Evolutionary conservation across 371 early-diverging fungal species (phyloP), one percentile per base, ranked within the genome.

Genomic region (Mucor irregularis): DNA sequence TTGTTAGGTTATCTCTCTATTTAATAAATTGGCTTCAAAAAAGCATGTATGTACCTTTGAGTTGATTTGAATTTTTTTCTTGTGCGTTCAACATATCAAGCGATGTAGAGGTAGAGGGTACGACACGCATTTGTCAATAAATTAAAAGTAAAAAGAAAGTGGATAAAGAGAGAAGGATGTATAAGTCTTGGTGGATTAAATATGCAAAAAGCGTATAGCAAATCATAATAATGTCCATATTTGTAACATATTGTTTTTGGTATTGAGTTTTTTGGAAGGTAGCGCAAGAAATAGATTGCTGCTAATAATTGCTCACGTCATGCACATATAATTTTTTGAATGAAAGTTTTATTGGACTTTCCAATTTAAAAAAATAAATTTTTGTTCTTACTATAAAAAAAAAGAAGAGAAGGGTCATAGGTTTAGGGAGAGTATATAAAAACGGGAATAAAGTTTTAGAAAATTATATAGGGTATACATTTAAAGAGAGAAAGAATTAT

Each of bases 211-310:
- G 17, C 2, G 31, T 13, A 28, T 31, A 30, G 29, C 13, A 28
- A 53, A 53, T 53, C 30, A 53, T 31, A 53, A 53, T 53, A 53
- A 53, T 42, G 53, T 42, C 53, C 42, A 31, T 21, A 53, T 42
- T 33, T 53, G 53, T 53, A 40, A 40, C 40, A 17, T 33, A 25
- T 31, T 53, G 53, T 53, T 53, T 53, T 53, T 13, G 17, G 45
- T 45, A 28, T 45, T 45, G 45, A 45, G 29, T 45, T 45, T n/a
- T 45, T 26, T 24, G 45, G 45, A 45, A 45, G 45, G 45, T 45
- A 21, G 29, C 42, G 42, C 42, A 24, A 21, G 14, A 5, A 19
- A 19, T n/a, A n/a, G n/a, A n/a, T n/a, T n/a, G 35, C 35, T 34
- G n/a, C 35, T 10, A 14, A 10, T 34, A 22, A 21, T 42, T 42